Base-by-base conservation (phyloP, 371 early-diverging fungal genomes). In the Gilbertella persicaria region DNA sequence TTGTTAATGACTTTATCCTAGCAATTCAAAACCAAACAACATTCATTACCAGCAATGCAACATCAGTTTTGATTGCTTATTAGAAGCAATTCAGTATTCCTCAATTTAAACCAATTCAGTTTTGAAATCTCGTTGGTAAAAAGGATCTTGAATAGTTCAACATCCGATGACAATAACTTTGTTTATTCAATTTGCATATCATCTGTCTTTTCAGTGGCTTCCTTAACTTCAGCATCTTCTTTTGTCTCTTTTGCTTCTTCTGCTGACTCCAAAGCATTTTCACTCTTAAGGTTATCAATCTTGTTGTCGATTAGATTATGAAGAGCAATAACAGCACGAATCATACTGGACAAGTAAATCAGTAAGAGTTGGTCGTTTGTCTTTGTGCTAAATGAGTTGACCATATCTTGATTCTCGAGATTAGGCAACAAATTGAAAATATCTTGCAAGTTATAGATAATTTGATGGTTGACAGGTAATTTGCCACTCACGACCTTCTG, bases 241-340 rank as follows among this genome's bases (percentile, higher is more conserved):
- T 57, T 53, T 4, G 36, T 37, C 17, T 63, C 40, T 29, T 58
- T 62, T 41, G 40, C 10, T 9, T 29, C n/a, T 55, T 40, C 55
- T 47, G 48, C 0, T 37, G 39, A 67, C 53, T 75, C 62, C 23
- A 73, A 68, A 52, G 59, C 67, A 66, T 53, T 50, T 45, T 83
- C 84, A 16, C 71, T 71, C 55, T 75, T 67, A 16, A 75, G 66
- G 45, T 87, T 87, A 50, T 82, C 83, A 57, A 87, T 79, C 81
- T 94, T 95, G 81, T 92, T 98, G 64, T 93, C 87, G 64, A 99
- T 97, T 47, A 99, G 71, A 60, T 94, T 92, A 62, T 99, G 98
- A 56, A 99, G 75, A 0, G 98, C 97, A 74, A 97, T 92, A 20
- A 96, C 90, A 5, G 97, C 85, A 25, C 98, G 86, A 50, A 94